These are phyloP conservation scores for Tricholoma sp. DNA, from an alignment of 768 basidiomycete genomes.

Conservation along the genomic window DNA sequence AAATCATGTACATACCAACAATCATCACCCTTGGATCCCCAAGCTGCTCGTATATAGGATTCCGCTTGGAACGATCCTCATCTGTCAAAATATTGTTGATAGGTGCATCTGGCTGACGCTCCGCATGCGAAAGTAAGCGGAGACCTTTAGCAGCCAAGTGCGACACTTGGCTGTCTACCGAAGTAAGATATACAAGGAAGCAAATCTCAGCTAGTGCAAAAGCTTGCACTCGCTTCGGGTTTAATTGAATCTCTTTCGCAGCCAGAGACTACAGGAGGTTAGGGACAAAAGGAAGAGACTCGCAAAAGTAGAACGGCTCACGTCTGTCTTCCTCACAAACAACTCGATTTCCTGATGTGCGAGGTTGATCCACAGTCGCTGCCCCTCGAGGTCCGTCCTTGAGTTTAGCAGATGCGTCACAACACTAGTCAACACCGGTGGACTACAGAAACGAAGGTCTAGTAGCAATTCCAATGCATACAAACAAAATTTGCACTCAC, in stretches of 20 bases:
- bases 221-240: slow-evolving; percentile 51
- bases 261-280: slow-evolving; percentile 17
- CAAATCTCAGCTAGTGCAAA: slow-evolving; percentile 70
- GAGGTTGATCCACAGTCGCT: slow-evolving; percentile 66
- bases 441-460: slow-evolving; percentile 24
- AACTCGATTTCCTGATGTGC: slow-evolving; percentile 56
- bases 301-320: slow-evolving; percentile 18
- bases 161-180: slow-evolving; percentile 62
- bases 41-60: slow-evolving; percentile 72
- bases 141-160: slow-evolving; percentile 65
- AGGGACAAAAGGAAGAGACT: not conserved
- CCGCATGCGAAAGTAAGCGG: slow-evolving; percentile 62
- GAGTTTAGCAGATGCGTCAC: slow-evolving; percentile 53
- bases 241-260: slow-evolving; percentile 45
- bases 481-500: slow-evolving; percentile 27
- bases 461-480: not conserved
- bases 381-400: slow-evolving; percentile 55
- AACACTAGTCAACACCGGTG: slow-evolving; percentile 42
- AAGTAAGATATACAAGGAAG: slow-evolving; percentile 66
- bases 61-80: slow-evolving; percentile 62
- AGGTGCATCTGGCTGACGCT: slow-evolving; percentile 57
- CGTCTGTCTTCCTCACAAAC: slow-evolving; percentile 45
- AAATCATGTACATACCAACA: slow-evolving; percentile 46
- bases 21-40: slow-evolving; percentile 70
- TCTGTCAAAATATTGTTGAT: slow-evolving; percentile 44